Evolutionary conservation across 164 flowering plant genomes (phyloP).

Genomic region (Vitis rupestris): DNA sequence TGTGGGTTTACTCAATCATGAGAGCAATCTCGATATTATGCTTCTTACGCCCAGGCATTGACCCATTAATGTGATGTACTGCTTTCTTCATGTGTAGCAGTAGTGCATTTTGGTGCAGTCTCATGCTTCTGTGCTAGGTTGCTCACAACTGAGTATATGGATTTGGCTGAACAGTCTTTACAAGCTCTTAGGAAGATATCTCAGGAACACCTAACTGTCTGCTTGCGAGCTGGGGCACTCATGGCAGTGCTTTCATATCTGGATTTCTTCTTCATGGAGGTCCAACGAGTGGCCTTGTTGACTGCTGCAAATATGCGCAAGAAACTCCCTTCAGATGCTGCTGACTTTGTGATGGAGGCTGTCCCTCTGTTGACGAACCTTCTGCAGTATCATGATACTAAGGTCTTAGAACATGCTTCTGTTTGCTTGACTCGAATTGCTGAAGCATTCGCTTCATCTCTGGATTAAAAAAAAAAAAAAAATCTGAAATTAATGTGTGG

Average conservation of each 20-base stretch:
- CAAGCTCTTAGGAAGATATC: conserved; percentile 99
- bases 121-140: conserved; percentile 82
- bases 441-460: conserved; percentile 89
- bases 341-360: conserved; percentile 99
- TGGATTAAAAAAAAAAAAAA: conserved; percentile 33
- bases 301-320: conserved; percentile 99
- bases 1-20: conserved; percentile 87
- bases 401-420: conserved; percentile 98
- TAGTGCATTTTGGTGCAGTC: conserved; percentile 94
- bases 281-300: conserved; percentile 91
- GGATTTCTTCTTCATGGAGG: conserved; percentile 97
- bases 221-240: conserved; percentile 95
- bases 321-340: conserved; percentile 97
- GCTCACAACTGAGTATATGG: conserved; percentile 98
- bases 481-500: too few relatives aligned
- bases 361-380: conserved; percentile 92
- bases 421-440: conserved; percentile 94
- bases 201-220: conserved; percentile 97
- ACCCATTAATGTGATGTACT: conserved; percentile 45
- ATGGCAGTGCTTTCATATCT: conserved; percentile 98
- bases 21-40: conserved; percentile 95
- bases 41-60: conserved; percentile 89
- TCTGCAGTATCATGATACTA: conserved; percentile 94
- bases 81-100: conserved; percentile 72
- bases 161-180: conserved; percentile 95